Base-by-base conservation (phyloP, 441 rosid genomes). In the Mallotus japonicus region DNA sequence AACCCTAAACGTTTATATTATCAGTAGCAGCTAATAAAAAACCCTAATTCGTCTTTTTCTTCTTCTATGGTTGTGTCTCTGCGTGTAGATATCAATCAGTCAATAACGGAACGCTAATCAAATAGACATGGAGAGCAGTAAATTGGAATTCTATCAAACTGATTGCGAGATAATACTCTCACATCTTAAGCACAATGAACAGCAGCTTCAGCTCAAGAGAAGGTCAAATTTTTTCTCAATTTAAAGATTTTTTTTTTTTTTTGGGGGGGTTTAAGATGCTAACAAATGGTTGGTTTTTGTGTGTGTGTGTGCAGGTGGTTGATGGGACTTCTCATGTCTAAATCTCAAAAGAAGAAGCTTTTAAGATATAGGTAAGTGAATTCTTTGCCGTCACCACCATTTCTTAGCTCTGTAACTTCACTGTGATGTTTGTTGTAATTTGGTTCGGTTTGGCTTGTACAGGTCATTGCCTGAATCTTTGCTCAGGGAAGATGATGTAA, bases 401-500 rank as follows among this genome's bases (percentile, higher is more conserved):
- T n/a, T 56, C 40, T 47, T 56, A 9, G 2, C 17, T 7, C 19
- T 15, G 34, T 44, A n/a, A 42, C 57, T 67, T 75, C 57, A 20
- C 13, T 65, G 3, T 58, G 49, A 60, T 73, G 17, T 40, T 32
- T 49, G 16, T 56, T 34, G 16, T 67, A 47, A 77, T 68, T 72
- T 63, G 47, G 61, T 57, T 69, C 73, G 67, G 53, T 76, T 65
- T 58, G 70, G 42, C 65, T 53, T 56, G 17, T 65, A 46, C 79
- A 92, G 95, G 78, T 83, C 67, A 64, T 65, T 90, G 83, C 87
- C 93, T 5, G 95, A 92, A 76, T 85, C 90, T 66, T 51, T 88
- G 75, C 89, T 88, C 40, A 85, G 97, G 82, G 90, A 84, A 73
- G 95, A 92, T 77, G 97, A 90, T 81, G 97, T 90, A 84, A 80